Evolutionary conservation across 306 rosid genomes (phyloP), one percentile per base, ranked within the genome.

Genomic region (Fragaria iinumae): DNA sequence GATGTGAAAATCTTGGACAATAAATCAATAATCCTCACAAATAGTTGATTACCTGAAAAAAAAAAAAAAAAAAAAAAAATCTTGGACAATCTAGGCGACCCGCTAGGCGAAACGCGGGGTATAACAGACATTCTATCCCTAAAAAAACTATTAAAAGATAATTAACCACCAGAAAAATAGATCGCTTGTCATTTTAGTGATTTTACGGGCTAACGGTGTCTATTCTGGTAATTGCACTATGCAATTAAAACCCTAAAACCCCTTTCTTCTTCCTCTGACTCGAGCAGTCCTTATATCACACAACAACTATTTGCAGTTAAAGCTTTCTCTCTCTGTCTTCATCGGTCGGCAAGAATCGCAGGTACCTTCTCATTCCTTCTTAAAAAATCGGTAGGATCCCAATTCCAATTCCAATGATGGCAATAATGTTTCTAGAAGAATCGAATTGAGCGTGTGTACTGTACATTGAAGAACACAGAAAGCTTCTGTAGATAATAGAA

Each of bases 171-270:
- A 32, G 34, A 32, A 32, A 32, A 32, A 32, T 3, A 32, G 4
- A 32, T 3, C 36, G 4, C 36, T 32, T 32, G 36, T 32, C 36
- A 32, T 32, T 32, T 32, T 32, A 32, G 36, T 32, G 36, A 32
- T 32, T 32, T 32, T 32, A 32, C 36, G 36, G 36, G 36, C 36
- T 32, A 32, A 32, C 36, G 4, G 4, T 32, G 4, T 32, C 36
- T 32, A 3, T 38, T 38, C 1, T 2, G 34, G 67, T 73, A 73
- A 73, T 8, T 39, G 3, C 8, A 0, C 0, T 0, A 1, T 18
- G 11, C 34, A 13, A 16, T 18, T 5, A 56, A 73, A 73, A 29
- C 76, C 76, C 76, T 73, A 73, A 48, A 47, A 55, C 45, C 17
- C 23, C 47, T 39, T 56, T 41, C 53, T 39, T 29, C 67, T 65